A percentile compares a stretch with the other conserved stretches of the same genome.
Conservation (phyloP, 371 early-diverging fungal genomes). For the Haplosporangium sp. region DNA sequence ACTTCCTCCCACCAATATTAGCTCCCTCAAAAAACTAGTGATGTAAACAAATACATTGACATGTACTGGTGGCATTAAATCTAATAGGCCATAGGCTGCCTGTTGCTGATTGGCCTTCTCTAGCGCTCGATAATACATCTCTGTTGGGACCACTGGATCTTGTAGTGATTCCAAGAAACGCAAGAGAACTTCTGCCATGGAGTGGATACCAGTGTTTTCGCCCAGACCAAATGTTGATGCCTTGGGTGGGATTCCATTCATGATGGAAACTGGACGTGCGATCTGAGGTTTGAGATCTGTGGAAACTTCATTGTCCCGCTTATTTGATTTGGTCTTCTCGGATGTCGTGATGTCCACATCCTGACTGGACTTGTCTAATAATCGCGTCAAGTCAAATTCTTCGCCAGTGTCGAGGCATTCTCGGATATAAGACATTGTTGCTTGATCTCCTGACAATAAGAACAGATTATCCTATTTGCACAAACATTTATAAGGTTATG, state of each 20-base stretch:
- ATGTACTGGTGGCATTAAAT: conserved; percentile 73
- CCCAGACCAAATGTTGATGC: conserved; percentile 40
- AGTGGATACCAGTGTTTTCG: conserved; percentile 75
- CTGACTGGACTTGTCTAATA: conserved; percentile 55
- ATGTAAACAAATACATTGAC: conserved; percentile 81
- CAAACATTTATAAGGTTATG: neutral
- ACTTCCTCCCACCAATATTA: conserved; percentile 56
- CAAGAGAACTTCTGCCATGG: conserved; percentile 82
- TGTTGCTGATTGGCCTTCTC: conserved; percentile 58
- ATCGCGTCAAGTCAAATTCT: conserved; percentile 71
- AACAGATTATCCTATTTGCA: conserved; percentile 72
- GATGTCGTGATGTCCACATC: neutral
- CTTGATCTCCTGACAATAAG: conserved; percentile 73
- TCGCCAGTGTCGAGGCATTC: conserved; percentile 88
- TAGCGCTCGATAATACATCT: conserved; percentile 72
- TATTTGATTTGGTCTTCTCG: neutral
- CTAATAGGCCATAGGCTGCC: conserved; percentile 48
- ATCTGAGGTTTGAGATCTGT: conserved; percentile 44
- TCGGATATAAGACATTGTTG: conserved; percentile 73
- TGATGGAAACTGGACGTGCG: conserved; percentile 48
- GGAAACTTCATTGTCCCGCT: neutral
- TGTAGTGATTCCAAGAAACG: conserved; percentile 80
- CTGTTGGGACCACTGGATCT: conserved; percentile 79
- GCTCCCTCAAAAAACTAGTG: conserved; percentile 79
- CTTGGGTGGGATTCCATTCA: conserved; percentile 53